Percentiles rank a stretch among this genome's conserved stretches.
Conservation (phyloP, 2,329 filamentous ascomycete species). For the Periconia macrospinosa region DNA sequence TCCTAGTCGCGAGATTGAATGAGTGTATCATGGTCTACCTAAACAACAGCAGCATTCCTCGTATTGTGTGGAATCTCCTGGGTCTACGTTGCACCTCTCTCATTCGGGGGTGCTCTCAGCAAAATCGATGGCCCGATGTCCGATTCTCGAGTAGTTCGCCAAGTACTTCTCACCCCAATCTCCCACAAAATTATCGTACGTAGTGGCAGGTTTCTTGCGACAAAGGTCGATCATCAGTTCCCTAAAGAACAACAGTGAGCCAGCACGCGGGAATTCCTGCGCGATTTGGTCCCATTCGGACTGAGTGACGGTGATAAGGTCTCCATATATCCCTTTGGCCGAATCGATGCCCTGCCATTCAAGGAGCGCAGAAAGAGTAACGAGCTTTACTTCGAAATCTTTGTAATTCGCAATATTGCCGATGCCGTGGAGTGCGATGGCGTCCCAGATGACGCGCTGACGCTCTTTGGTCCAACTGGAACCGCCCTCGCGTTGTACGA, state of each 20-base stretch:
- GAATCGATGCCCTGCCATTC: not conserved
- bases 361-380: not conserved
- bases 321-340: not conserved
- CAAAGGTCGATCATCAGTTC: conserved; percentile 45
- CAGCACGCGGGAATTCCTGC: conserved; percentile 36
- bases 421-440: conserved; percentile 52
- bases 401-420: conserved; percentile 44
- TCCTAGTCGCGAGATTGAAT: too few species aligned
- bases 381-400: conserved; percentile 6
- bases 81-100: too few species aligned
- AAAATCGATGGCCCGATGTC: conserved; percentile 1
- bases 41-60: too few species aligned
- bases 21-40: too few species aligned
- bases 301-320: conserved; percentile 2
- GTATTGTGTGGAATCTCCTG: too few species aligned
- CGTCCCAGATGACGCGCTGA: conserved; percentile 53
- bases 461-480: conserved; percentile 44
- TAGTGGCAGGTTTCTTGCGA: conserved; percentile 44
- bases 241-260: conserved; percentile 38
- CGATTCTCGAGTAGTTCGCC: conserved; percentile 36
- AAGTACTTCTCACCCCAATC: conserved; percentile 40
- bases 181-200: conserved; percentile 39
- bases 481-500: conserved; percentile 11
- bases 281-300: conserved; percentile 1
- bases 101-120: not conserved